Evolutionary conservation across 306 rosid species (phyloP).

Genomic region (Hylodesmum podocarpum): DNA sequence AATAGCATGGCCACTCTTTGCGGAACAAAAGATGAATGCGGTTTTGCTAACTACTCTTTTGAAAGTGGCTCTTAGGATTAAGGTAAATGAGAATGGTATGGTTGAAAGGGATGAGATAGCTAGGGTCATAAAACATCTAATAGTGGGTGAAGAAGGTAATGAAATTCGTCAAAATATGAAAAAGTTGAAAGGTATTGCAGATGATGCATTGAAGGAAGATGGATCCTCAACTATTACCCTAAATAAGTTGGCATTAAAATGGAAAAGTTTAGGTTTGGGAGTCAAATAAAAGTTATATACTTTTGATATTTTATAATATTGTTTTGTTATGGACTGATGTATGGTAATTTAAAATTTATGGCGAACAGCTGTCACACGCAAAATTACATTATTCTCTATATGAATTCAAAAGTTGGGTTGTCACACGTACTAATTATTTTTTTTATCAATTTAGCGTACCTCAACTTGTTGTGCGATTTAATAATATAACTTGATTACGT

Average conservation of each 20-base stretch:
- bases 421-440: too few relatives aligned
- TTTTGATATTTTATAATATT: neutral
- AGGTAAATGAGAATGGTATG: conserved; percentile 26
- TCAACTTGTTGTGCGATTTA: too few relatives aligned
- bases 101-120: conserved; percentile 37
- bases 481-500: too few relatives aligned
- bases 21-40: conserved; percentile 38
- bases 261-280: conserved; percentile 16
- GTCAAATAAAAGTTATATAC: neutral
- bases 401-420: too few relatives aligned
- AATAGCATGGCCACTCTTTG: conserved; percentile 42
- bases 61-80: conserved; percentile 39
- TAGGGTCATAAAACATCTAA: conserved; percentile 13
- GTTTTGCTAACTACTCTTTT: conserved; percentile 26
- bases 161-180: conserved; percentile 8
- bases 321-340: too few relatives aligned
- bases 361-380: too few relatives aligned
- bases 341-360: too few relatives aligned
- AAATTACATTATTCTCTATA: too few relatives aligned
- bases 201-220: conserved; percentile 14
- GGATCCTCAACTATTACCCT: conserved; percentile 44
- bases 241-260: conserved; percentile 24
- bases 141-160: conserved; percentile 41
- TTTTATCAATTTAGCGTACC: too few relatives aligned
- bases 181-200: conserved; percentile 22